Conservation (phyloP, 2,329 filamentous ascomycete species). For the Nemania sp. region DNA sequence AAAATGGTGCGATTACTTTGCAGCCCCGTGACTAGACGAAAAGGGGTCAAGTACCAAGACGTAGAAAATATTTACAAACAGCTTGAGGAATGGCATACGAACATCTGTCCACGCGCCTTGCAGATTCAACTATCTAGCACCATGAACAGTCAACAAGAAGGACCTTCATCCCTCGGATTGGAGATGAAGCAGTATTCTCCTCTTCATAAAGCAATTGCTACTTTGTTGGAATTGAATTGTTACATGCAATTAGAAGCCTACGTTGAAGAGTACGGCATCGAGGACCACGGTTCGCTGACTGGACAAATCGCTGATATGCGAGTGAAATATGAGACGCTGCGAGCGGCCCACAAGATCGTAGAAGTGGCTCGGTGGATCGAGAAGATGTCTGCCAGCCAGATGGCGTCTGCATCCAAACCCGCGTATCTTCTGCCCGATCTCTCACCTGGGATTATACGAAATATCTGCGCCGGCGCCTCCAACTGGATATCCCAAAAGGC, state of each 20-base stretch:
- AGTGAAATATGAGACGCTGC: constrained; percentile 19
- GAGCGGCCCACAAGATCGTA: constrained; percentile 13
- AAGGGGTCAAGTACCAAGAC: constrained; percentile 11
- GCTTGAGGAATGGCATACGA: constrained; percentile 18
- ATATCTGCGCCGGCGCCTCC: constrained; percentile 16
- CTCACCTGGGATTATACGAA: constrained; percentile 16
- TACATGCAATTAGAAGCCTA: constrained; percentile 20
- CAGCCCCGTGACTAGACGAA: constrained; percentile 7
- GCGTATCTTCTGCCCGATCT: constrained; percentile 12
- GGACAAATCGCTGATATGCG: constrained; percentile 17
- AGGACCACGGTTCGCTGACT: constrained; percentile 7
- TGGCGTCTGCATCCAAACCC: not conserved
- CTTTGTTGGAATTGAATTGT: constrained; percentile 14
- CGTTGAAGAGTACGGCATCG: constrained; percentile 18
- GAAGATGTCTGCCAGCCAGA: not conserved
- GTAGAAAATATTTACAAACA: constrained; percentile 12
- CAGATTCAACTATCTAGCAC: not conserved
- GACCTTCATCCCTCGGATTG: not conserved
- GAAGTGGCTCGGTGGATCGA: constrained; percentile 20
- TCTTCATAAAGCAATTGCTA: constrained; percentile 4
- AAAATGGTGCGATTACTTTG: constrained; percentile 13
- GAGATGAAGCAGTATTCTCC: constrained; percentile 1
- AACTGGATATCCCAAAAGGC: constrained; percentile 17
- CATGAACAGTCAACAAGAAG: not conserved
- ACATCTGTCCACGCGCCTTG: constrained; percentile 6